These are phyloP conservation scores for Magnusiomyces ingens DNA, from an alignment of 1,139 yeast genomes.

Conservation along the genomic window DNA sequence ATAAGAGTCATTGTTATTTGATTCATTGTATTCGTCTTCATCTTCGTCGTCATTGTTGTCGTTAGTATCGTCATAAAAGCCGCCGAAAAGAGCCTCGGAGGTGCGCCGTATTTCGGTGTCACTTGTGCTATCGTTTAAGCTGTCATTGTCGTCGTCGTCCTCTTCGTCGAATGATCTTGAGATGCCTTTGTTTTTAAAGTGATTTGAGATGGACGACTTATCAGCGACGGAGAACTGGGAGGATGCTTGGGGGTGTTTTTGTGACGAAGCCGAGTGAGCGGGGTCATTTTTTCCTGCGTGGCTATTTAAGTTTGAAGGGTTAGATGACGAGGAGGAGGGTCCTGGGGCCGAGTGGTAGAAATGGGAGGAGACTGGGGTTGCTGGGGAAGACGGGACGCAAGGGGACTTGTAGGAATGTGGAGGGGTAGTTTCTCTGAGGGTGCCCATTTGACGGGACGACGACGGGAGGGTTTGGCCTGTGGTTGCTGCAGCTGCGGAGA, in stretches of 20 bases:
- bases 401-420: slow-evolving; percentile 14
- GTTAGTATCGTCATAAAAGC: not conserved
- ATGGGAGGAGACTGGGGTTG: slow-evolving; percentile 14
- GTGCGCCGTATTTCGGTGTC: slow-evolving; percentile 3
- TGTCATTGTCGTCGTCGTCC: not conserved
- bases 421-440: slow-evolving; percentile 14
- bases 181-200: not conserved
- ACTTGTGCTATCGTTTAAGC: not conserved
- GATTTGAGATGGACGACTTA: not conserved
- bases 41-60: not conserved
- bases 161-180: not conserved
- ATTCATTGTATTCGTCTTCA: not conserved
- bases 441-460: not conserved
- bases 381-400: slow-evolving; percentile 14
- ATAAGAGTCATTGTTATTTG: not conserved
- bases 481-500: no score
- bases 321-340: not conserved
- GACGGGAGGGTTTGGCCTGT: not conserved
- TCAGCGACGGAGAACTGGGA: not conserved
- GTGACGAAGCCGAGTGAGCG: no score
- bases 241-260: not conserved
- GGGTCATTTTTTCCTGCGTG: no score
- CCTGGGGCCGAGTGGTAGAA: slow-evolving; percentile 1
- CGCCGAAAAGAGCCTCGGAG: not conserved
- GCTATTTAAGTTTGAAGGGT: not conserved